These are phyloP conservation scores for Daldinia decipiens DNA, from an alignment of 495 filamentous ascomycete species.

Conservation along the genomic window DNA sequence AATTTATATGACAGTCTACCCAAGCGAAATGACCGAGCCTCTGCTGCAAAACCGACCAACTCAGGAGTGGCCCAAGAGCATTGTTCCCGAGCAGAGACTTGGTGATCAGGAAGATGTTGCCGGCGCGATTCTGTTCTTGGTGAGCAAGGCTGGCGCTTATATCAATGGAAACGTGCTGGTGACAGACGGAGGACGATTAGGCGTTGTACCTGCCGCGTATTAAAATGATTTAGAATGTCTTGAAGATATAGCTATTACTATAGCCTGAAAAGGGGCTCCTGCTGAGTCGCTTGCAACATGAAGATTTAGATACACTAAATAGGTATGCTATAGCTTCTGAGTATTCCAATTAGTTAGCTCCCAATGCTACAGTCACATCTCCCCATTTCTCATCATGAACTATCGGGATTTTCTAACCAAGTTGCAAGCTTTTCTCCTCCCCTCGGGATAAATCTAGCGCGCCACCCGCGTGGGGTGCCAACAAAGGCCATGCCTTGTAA, in stretches of 20 bases:
- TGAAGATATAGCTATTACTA: background rate
- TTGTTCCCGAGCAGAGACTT: conserved; percentile 60
- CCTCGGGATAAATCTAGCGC: conserved; percentile 29
- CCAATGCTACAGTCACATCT: background rate
- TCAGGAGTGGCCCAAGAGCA: conserved; percentile 50
- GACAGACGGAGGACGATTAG: conserved; percentile 62
- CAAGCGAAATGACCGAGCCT: conserved; percentile 62
- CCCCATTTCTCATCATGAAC: background rate
- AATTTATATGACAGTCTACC: conserved; percentile 52
- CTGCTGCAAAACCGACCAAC: conserved; percentile 25
- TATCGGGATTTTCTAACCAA: conserved; percentile 28
- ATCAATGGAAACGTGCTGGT: conserved; percentile 62
- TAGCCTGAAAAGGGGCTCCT: background rate
- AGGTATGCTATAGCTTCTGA: too few relatives aligned
- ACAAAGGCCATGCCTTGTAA: conserved; percentile 24
- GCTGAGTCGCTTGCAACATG: background rate
- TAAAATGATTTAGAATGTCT: conserved; percentile 20
- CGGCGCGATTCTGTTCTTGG: conserved; percentile 60
- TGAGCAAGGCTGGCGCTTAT: conserved; percentile 63
- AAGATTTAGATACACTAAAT: background rate
- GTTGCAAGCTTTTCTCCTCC: conserved; percentile 26
- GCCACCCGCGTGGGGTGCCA: conserved; percentile 31
- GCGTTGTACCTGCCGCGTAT: conserved; percentile 56
- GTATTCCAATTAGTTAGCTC: background rate
- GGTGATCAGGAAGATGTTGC: conserved; percentile 63